Evolutionary conservation across 768 basidiomycete species (phyloP).

Genomic region (Sporobolomyces phaffii): DNA sequence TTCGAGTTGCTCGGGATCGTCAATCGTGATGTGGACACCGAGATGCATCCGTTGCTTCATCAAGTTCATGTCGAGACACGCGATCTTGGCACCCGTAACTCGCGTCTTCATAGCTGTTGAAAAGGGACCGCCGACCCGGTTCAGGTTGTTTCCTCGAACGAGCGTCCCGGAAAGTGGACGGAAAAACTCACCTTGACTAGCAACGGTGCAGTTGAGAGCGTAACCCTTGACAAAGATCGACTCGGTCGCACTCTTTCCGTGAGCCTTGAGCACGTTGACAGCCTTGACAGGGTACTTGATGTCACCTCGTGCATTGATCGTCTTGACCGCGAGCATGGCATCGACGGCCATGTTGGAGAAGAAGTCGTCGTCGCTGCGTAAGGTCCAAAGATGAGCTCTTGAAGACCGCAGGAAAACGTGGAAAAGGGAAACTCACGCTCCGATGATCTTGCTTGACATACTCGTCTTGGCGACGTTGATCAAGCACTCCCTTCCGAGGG

Average conservation of each 20-base stretch:
- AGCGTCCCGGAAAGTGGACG: no score
- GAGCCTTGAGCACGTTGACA: slow-evolving; percentile 95
- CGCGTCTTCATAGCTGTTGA: slow-evolving; percentile 89
- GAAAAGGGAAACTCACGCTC: slow-evolving; percentile 57
- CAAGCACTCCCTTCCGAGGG: slow-evolving; percentile 82
- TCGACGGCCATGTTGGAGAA: slow-evolving; percentile 99
- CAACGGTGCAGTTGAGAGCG: slow-evolving; percentile 95
- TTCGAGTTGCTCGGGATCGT: slow-evolving; percentile 91
- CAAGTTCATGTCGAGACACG: slow-evolving; percentile 95
- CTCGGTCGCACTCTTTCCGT: slow-evolving; percentile 90
- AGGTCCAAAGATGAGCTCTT: neutral
- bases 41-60: slow-evolving; percentile 96
- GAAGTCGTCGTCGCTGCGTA: slow-evolving; percentile 80
- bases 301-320: slow-evolving; percentile 86
- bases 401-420: neutral
- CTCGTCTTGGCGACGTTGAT: slow-evolving; percentile 96
- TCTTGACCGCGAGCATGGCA: slow-evolving; percentile 95
- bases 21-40: slow-evolving; percentile 92
- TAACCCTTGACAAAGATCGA: slow-evolving; percentile 92
- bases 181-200: slow-evolving; percentile 73
- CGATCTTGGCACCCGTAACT: slow-evolving; percentile 88
- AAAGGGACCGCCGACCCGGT: no score
- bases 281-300: slow-evolving; percentile 99
- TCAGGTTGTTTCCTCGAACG: no score
- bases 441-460: slow-evolving; percentile 98